A percentile compares a stretch with the other conserved stretches of the same genome.
phyloP scores from a whole-genome alignment of 2,329 filamentous ascomycete genomes.

The Colletotrichum sp. region DNA sequence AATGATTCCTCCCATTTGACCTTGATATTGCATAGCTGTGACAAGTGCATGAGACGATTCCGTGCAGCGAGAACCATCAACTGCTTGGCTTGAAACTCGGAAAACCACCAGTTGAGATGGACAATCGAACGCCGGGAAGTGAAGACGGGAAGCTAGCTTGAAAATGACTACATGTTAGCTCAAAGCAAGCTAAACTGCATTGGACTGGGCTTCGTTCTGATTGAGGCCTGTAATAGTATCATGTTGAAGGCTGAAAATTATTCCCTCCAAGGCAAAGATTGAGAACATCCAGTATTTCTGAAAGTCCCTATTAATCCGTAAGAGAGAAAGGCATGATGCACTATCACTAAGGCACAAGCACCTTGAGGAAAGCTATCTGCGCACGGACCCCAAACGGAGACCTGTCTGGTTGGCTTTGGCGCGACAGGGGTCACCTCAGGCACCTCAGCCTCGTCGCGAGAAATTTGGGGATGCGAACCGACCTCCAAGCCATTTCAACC shows the following conservation, averaged over 20 bases:
- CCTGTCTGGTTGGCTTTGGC: neutral
- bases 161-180: fast-evolving
- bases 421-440: conserved; percentile 12
- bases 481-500: neutral
- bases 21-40: neutral
- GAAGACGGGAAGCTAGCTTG: neutral
- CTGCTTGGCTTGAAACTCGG: neutral
- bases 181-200: fast-evolving
- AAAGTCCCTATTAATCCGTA: neutral
- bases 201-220: fast-evolving
- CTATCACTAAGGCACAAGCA: neutral
- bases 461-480: conserved; percentile 22
- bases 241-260: neutral
- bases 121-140: no score
- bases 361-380: neutral
- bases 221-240: neutral
- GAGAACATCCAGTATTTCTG: neutral
- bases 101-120: no score
- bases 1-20: conserved; percentile 6
- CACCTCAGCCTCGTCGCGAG: conserved; percentile 24
- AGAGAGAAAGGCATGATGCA: neutral
- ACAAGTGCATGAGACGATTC: fast-evolving
- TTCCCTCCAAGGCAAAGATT: neutral
- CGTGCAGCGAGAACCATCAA: neutral
- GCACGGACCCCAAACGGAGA: neutral